A percentile compares a stretch with the other conserved stretches of the same genome.
These are phyloP conservation scores for Hansenula anomala DNA, from an alignment of 1,139 yeast genomes.

Conservation along the genomic window DNA sequence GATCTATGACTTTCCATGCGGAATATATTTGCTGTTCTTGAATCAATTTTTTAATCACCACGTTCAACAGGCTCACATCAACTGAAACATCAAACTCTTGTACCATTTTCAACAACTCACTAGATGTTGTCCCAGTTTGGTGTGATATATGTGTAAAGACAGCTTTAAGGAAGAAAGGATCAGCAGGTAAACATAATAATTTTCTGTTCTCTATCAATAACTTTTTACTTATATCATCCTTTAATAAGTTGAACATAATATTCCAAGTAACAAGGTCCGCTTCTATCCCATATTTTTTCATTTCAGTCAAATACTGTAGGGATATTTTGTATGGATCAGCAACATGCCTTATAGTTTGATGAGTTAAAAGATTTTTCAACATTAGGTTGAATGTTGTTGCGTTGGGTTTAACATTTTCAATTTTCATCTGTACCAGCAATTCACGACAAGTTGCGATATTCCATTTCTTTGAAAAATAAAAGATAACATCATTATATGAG, in stretches of 20 bases:
- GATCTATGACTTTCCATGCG: conserved; percentile 23
- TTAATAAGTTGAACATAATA: conserved; percentile 24
- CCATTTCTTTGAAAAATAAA: conserved; percentile 31
- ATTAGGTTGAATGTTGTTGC: conserved; percentile 40
- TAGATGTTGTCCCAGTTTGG: conserved; percentile 5
- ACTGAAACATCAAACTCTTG: conserved; percentile 21
- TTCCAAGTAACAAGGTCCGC: conserved; percentile 39
- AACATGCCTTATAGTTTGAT: conserved; percentile 24
- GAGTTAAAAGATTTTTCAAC: conserved; percentile 23
- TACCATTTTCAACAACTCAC: conserved; percentile 15
- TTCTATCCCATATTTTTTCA: conserved; percentile 25
- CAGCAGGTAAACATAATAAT: conserved; percentile 21
- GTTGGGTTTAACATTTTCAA: conserved; percentile 31
- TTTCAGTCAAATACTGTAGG: conserved; percentile 28
- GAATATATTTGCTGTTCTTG: conserved; percentile 21
- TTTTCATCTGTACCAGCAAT: conserved; percentile 33
- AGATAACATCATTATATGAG: conserved; percentile 40
- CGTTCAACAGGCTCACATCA: conserved; percentile 18
- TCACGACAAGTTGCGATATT: conserved; percentile 39
- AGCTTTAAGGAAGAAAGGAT: conserved; percentile 8
- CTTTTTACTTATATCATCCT: conserved; percentile 24
- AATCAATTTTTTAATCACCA: conserved; percentile 22
- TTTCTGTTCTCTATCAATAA: conserved; percentile 24
- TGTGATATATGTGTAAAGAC: conserved; percentile 10
- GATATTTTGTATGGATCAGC: conserved; percentile 27